phyloP scores from a whole-genome alignment of 2,329 filamentous ascomycete species.

The Xylariales sp. region DNA sequence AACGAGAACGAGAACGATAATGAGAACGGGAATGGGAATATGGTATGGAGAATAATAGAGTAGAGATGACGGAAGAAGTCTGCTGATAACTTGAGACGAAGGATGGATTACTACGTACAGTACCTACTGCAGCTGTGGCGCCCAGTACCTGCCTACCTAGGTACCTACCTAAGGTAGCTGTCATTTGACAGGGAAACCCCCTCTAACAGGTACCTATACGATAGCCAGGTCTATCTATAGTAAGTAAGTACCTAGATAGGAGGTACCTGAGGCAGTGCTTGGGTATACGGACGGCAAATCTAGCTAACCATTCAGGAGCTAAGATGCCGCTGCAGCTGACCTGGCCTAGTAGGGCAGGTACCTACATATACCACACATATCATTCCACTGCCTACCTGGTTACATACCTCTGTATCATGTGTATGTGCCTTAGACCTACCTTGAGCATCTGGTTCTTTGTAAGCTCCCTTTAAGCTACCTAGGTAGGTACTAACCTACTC shows the following conservation, averaged over 20 bases:
- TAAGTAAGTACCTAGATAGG: too few relatives aligned
- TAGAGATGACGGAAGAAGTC: slow-evolving; percentile 3
- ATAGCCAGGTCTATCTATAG: too few relatives aligned
- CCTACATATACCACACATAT: not conserved
- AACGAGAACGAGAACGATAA: slow-evolving; percentile 5
- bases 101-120: not conserved
- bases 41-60: slow-evolving; percentile 3
- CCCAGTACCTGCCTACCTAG: not conserved
- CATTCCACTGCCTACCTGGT: too few relatives aligned
- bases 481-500: not conserved
- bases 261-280: too few relatives aligned
- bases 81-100: slow-evolving; percentile 4
- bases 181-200: not conserved
- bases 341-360: slow-evolving; percentile 1
- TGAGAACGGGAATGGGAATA: not conserved
- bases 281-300: too few relatives aligned
- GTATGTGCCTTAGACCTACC: too few relatives aligned
- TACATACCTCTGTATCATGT: too few relatives aligned
- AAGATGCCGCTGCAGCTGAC: not conserved
- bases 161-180: not conserved
- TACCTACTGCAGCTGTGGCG: not conserved
- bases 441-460: too few relatives aligned
- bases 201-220: too few relatives aligned
- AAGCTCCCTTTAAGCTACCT: too few relatives aligned
- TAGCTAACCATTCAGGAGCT: not conserved